Evolutionary conservation across 495 filamentous ascomycete genomes (phyloP).

Genomic region (Cudoniella acicularis): DNA sequence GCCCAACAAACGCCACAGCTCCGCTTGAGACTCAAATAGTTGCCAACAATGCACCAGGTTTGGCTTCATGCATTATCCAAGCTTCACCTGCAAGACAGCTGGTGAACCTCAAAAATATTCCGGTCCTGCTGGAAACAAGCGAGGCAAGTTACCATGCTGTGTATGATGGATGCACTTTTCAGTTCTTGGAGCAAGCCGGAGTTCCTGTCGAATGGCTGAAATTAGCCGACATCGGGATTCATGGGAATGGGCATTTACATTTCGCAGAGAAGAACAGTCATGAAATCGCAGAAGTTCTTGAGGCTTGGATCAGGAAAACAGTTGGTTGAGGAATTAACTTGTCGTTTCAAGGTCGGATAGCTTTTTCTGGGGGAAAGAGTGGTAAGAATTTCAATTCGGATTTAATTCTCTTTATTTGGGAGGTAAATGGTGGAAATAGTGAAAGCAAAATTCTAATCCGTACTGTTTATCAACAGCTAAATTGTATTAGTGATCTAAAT

Average conservation of each 20-base stretch:
- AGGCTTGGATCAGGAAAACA: constrained; percentile 35
- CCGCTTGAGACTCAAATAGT: constrained; percentile 17
- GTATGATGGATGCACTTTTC: constrained; percentile 55
- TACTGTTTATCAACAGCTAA: no score
- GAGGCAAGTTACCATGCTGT: constrained; percentile 52
- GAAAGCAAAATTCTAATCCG: no score
- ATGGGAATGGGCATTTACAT: constrained; percentile 57
- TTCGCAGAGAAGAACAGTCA: constrained; percentile 60
- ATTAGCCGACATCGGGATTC: constrained; percentile 35
- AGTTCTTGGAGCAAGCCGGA: constrained; percentile 54
- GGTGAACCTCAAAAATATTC: constrained; percentile 42
- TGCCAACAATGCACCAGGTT: constrained; percentile 21
- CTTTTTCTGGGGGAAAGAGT: no score
- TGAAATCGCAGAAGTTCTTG: constrained; percentile 38
- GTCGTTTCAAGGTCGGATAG: no score
- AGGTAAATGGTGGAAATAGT: no score
- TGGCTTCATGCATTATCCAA: constrained; percentile 42
- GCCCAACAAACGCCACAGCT: constrained; percentile 2
- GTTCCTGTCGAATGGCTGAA: constrained; percentile 41
- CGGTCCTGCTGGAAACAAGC: constrained; percentile 44
- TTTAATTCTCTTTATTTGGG: no score
- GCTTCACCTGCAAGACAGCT: constrained; percentile 45
- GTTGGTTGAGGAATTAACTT: not conserved
- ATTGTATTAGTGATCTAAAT: no score
- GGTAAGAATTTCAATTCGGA: no score